Evolutionary conservation across 73 alveolate genomes (phyloP).

Genomic region (Uronychia setigera): DNA sequence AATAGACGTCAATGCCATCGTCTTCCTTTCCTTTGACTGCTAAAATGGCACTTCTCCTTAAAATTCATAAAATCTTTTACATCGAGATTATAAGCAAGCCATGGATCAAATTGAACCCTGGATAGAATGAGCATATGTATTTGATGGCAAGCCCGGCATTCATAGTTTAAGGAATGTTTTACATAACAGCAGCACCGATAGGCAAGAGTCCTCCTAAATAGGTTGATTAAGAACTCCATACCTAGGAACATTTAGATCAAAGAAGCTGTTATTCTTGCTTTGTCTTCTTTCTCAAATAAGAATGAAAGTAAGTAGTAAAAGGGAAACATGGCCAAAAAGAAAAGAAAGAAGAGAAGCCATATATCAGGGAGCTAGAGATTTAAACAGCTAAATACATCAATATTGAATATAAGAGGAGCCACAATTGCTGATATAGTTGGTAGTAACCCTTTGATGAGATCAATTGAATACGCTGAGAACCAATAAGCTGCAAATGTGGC

Average conservation of each 20-base stretch:
- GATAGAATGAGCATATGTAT: not conserved
- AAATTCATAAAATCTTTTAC: slow-evolving; percentile 36
- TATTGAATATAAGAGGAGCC: not conserved
- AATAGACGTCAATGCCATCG: slow-evolving; percentile 28
- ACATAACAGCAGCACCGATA: not conserved
- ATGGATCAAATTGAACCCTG: not conserved
- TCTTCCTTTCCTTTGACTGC: slow-evolving; percentile 83
- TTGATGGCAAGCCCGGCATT: not conserved
- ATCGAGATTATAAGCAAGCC: not conserved
- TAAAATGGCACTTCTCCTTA: slow-evolving; percentile 66
- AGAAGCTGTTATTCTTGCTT: slow-evolving; percentile 63
- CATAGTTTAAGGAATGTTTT: not conserved
- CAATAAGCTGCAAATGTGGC: slow-evolving; percentile 89
- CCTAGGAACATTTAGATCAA: slow-evolving; percentile 56
- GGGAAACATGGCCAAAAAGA: slow-evolving; percentile 62
- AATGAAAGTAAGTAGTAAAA: slow-evolving; percentile 69
- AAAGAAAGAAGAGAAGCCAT: slow-evolving; percentile 53
- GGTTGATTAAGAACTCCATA: no score
- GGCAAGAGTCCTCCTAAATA: slow-evolving; percentile 74
- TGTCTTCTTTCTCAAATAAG: slow-evolving; percentile 68
- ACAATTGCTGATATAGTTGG: slow-evolving; percentile 75
- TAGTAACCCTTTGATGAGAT: slow-evolving; percentile 74
- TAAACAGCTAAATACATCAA: slow-evolving; percentile 42
- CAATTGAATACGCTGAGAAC: slow-evolving; percentile 92
- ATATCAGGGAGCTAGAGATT: slow-evolving; percentile 40